Evolutionary conservation across 768 basidiomycete genomes (phyloP), one percentile per base, ranked within the genome.

Genomic region (Tricholoma furcatifolium): DNA sequence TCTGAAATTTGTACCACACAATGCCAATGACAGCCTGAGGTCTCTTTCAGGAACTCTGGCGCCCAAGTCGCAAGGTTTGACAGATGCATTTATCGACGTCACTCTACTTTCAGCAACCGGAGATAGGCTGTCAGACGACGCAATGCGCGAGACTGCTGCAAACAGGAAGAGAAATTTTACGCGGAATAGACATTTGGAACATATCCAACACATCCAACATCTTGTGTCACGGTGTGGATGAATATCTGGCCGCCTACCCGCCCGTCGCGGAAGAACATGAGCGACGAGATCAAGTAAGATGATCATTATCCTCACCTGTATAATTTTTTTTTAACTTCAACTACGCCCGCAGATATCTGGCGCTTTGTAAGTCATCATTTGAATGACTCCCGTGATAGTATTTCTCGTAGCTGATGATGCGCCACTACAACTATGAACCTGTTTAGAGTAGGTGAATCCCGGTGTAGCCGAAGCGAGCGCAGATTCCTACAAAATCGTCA

Each of bases 341-440:
- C 4, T 21, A 21, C 10, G 15, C 12, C 2, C 20, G 31, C 7
- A 6, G 34, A 43, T n/a, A 24, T 23, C 23, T 35, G 23, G 27
- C 27, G 27, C 34, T 12, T 15, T 34, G 24, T 21, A 53, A 27
- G 32, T 51, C 3, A 43, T 18, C 31, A n/a, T 43, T 30, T 23
- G n/a, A 23, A 27, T 38, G 17, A 4, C 12, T 44, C 31, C 27
- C 43, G 43, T 44, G 31, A 44, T 44, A 10, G 17, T 30, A 30
- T 20, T 40, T 24, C n/a, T 24, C 17, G n/a, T 7, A 32, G 30
- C 11, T 40, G 30, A 21, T 43, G 46, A 54, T 54, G 47, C 47
- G 47, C 53, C 53, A 48, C 53, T 34, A 18, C 46, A 34, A 31
- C 6, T 4, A 40, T 35, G 44, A 53, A 47, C 15, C 17, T 1